Evolutionary conservation across 106 monocot genomes (phyloP).

Genomic region (Alisma plantagoaquatica): DNA sequence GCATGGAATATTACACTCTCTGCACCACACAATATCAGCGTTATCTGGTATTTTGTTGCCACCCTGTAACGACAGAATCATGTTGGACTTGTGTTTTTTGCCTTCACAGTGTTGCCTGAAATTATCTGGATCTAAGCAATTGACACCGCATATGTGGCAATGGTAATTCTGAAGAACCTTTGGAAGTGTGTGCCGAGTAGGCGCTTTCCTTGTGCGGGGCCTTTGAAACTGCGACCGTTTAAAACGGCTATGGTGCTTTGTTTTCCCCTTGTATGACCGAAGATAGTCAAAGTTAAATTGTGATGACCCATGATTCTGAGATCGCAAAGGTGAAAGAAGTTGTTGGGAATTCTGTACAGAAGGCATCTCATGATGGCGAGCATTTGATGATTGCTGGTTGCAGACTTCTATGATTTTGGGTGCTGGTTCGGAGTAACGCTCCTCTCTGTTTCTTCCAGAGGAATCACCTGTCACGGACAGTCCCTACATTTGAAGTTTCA

Average conservation of each 20-base stretch:
- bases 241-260: neutral
- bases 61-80: too few species aligned
- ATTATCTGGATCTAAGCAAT: neutral
- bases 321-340: neutral
- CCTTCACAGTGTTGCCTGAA: constrained; percentile 9
- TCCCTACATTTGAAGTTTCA: too few species aligned
- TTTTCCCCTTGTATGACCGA: neutral
- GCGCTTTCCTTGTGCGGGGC: neutral
- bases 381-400: neutral
- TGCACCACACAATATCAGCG: neutral
- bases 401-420: neutral
- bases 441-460: too few species aligned
- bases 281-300: neutral
- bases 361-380: neutral
- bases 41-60: neutral
- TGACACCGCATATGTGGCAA: constrained; percentile 6
- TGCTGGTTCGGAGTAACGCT: too few species aligned
- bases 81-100: constrained; percentile 14
- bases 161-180: too few species aligned
- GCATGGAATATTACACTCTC: constrained; percentile 9
- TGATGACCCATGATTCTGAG: neutral
- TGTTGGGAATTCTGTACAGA: neutral
- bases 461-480: too few species aligned
- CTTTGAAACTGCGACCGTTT: neutral
- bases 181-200: neutral